phyloP scores from a whole-genome alignment of 352 stramenopile species.

The Globisporangium perplexum region DNA sequence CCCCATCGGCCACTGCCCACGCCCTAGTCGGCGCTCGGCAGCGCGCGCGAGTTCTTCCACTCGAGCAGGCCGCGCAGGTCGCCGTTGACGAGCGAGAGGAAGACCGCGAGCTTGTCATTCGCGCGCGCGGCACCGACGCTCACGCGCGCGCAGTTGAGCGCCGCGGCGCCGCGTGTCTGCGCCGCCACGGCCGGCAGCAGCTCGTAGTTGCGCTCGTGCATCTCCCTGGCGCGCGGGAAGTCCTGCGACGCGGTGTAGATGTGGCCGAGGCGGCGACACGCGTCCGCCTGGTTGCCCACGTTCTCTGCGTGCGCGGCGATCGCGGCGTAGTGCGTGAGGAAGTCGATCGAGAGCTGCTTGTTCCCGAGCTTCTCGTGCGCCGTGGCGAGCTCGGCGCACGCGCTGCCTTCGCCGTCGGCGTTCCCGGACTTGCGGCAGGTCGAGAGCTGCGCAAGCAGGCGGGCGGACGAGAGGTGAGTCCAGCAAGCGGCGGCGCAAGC shows the following conservation, averaged over 20 bases:
- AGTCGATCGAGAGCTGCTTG: conserved; percentile 81
- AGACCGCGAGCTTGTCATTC: conserved; percentile 60
- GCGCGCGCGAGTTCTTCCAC: conserved; percentile 71
- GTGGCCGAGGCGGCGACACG: conserved; percentile 78
- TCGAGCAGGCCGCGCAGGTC: conserved; percentile 65
- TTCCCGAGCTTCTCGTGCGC: conserved; percentile 81
- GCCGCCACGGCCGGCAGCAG: conserved; percentile 49
- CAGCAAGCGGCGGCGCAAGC: not conserved
- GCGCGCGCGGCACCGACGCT: conserved; percentile 61
- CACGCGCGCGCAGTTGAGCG: conserved; percentile 62
- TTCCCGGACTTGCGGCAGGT: conserved; percentile 48
- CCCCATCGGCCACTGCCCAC: conserved; percentile 10
- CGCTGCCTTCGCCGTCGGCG: conserved; percentile 72
- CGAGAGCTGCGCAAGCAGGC: conserved; percentile 24
- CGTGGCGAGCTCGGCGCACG: conserved; percentile 83
- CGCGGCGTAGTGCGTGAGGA: conserved; percentile 80
- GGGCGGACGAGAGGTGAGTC: no score
- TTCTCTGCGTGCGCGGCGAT: conserved; percentile 83
- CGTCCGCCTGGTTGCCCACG: conserved; percentile 79
- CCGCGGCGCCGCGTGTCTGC: conserved; percentile 29
- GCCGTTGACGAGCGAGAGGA: conserved; percentile 59
- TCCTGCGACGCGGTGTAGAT: conserved; percentile 82
- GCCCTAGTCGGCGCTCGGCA: conserved; percentile 39
- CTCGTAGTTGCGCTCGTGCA: conserved; percentile 90
- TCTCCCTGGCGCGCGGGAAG: conserved; percentile 75